phyloP scores from a whole-genome alignment of 2,329 filamentous ascomycete species.

The Helotiales sp. region DNA sequence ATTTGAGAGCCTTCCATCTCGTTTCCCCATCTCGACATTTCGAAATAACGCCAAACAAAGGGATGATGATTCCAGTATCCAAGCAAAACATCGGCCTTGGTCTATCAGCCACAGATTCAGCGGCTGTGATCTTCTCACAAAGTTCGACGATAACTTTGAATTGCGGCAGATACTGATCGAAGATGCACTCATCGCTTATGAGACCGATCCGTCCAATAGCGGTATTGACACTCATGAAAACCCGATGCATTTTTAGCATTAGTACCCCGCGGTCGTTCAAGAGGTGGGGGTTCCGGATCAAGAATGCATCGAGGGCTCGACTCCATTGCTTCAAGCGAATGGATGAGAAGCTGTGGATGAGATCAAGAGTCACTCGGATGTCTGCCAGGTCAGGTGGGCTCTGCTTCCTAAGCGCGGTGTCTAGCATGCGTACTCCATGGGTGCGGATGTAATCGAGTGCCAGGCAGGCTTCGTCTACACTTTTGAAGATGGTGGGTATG shows the following conservation, averaged over 20 bases:
- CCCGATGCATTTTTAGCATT: constrained; percentile 12
- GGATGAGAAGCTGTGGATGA: background rate
- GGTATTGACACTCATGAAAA: constrained; percentile 21
- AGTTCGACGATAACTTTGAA: constrained; percentile 14
- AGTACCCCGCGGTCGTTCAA: background rate
- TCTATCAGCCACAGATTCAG: background rate
- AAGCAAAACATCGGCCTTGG: constrained; percentile 7
- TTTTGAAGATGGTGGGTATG: background rate
- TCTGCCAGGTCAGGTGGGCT: background rate
- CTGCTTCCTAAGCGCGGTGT: constrained; percentile 2
- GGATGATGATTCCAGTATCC: constrained; percentile 16
- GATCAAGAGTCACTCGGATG: background rate
- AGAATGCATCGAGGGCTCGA: background rate
- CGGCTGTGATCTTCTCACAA: background rate
- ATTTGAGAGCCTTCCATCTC: constrained; percentile 9
- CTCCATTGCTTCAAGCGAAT: background rate
- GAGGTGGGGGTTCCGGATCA: background rate
- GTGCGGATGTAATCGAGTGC: constrained; percentile 2
- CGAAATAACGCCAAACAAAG: background rate
- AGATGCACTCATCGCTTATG: background rate
- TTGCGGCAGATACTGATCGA: constrained; percentile 17
- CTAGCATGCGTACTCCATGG: background rate
- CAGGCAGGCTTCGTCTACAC: background rate
- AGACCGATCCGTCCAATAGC: constrained; percentile 14
- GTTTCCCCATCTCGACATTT: constrained; percentile 17